Base-by-base conservation (phyloP, 805 yeast genomes). In the Blastobotrys americana region DNA sequence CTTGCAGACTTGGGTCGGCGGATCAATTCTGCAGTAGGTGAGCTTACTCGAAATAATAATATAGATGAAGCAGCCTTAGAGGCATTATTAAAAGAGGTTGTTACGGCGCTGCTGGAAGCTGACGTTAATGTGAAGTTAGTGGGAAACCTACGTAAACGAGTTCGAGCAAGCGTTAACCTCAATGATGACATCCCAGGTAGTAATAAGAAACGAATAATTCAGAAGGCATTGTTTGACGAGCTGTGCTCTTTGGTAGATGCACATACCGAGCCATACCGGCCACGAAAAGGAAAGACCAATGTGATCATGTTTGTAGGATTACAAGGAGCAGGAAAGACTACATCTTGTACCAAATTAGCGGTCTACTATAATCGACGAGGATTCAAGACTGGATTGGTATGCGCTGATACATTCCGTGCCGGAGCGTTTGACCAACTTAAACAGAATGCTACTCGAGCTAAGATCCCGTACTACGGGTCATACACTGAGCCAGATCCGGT, bases 361-460 rank as follows among this genome's bases (percentile, higher is more conserved):
- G 95, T 87, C 1, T 89, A 85, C 62, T 93, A 93, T 63, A 90
- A 88, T 59, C 78, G 89, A 59, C 73, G 97, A 59, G 97, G 97
- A 2, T 87, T 81, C 67, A 89, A 88, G 62, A 95, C 87, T 39
- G 97, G 97, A 43, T 71, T 93, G 60, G 97, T 93, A 20, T 93
- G 98, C 77, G 98, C 98, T 1, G 98, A 93, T 71, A 93, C 98
- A 23, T 93, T 90, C 73, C 81, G 98, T 74, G 98, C 98, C 31
- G 98, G 98, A 74, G 98, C 98, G 2, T 90, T 90, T 70, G 98
- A 90, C 67, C 98, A 90, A 72, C 76, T 90, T 66, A 90, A 93
- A 64, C 98, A 90, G 67, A 90, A 90, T 65, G 97, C 98, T 19
- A 87, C 90, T 44, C 86, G 87, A 69, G 94, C 98, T 1, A 79